Evolutionary conservation across 1,284 basidiomycete species (phyloP), one percentile per base, ranked within the genome.

Genomic region (Hemileia vastatrix): DNA sequence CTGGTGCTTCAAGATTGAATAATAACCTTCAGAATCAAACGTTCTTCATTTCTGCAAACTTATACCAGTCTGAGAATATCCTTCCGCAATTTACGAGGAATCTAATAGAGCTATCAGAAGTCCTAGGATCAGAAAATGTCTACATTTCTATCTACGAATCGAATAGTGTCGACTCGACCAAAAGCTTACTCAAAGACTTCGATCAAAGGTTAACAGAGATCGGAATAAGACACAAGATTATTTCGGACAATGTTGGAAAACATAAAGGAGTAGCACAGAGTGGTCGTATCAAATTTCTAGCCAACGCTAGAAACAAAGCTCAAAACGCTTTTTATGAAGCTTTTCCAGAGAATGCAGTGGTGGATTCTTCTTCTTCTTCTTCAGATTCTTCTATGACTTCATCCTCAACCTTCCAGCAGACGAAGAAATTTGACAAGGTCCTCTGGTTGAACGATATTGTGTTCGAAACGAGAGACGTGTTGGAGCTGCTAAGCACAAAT

Each of bases 61-160:
- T 72, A 9, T 68, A 70, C 71, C 70, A 72, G 62, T 64, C 56
- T 53, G 63, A 72, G 43, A 54, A 63, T 18, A 65, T 72, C 24
- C 53, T 72, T 11, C 71, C 70, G 4, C 36, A 54, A 15, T 72
- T 67, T 63, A 54, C 64, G 0, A 24, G 62, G 0, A 64, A 67
- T 1, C 64, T 72, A 52, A 52, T 67, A 32, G n/a, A n/a, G n/a
- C n/a, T n/a, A n/a, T n/a, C n/a, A n/a, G n/a, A n/a, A n/a, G n/a
- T n/a, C n/a, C 76, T 83, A 36, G 83, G 83, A 6, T 65, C 73
- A 2, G 76, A 78, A 50, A 81, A 82, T 52, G 79, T 80, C 15
- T 83, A 79, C 66, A 77, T 84, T 3, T 83, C 82, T n/a, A 76
- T 83, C 56, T 78, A 83, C 67, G 83, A 83, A 70, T 81, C 79